Evolutionary conservation across 495 filamentous ascomycete genomes (phyloP).

Genomic region (Penicillium subrubescens): DNA sequence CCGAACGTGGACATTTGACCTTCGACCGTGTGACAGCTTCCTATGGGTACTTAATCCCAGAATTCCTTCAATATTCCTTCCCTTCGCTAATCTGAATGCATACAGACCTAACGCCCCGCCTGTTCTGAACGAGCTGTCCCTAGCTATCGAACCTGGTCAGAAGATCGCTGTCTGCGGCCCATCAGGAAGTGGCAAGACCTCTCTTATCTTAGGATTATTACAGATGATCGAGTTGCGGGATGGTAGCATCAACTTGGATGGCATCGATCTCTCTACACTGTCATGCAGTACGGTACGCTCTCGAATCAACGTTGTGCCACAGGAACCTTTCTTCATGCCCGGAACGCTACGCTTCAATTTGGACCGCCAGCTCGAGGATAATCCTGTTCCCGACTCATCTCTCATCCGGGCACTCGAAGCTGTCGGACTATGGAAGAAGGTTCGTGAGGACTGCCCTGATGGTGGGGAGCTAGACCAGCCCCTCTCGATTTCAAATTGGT

Average conservation of each 20-base stretch:
- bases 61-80: background rate
- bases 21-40: conserved; percentile 11
- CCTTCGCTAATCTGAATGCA: conserved; percentile 1
- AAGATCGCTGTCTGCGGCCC: conserved; percentile 38
- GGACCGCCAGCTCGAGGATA: conserved; percentile 34
- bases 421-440: conserved; percentile 29
- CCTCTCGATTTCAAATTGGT: conserved; percentile 16
- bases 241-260: conserved; percentile 44
- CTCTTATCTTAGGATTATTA: conserved; percentile 45
- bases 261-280: conserved; percentile 39
- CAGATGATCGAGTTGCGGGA: conserved; percentile 39
- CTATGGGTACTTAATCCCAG: conserved; percentile 6
- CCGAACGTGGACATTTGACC: conserved; percentile 2
- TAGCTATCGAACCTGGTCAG: conserved; percentile 29
- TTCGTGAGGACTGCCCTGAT: conserved; percentile 1
- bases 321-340: conserved; percentile 55
- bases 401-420: conserved; percentile 11
- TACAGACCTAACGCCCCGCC: conserved; percentile 1
- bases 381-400: background rate
- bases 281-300: conserved; percentile 33
- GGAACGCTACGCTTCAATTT: conserved; percentile 50
- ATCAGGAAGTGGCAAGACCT: conserved; percentile 46
- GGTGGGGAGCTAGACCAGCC: conserved; percentile 19
- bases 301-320: conserved; percentile 46
- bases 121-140: conserved; percentile 22